Conservation (phyloP, 805 yeast genomes). For the Saccharomycopsis babjevae region DNA sequence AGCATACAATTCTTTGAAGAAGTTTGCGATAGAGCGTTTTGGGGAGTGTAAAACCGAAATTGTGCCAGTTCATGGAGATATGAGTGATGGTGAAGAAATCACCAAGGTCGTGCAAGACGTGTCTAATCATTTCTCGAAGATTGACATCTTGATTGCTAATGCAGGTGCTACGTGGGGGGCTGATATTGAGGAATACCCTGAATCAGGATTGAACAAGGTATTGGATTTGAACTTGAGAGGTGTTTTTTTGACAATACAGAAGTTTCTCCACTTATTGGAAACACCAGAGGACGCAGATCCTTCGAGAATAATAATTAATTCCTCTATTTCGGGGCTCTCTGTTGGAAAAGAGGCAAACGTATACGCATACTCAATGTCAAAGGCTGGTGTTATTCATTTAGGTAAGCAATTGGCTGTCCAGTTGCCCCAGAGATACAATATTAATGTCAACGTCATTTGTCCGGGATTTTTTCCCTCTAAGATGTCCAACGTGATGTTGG, state of each 20-base stretch:
- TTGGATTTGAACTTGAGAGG: conserved; percentile 55
- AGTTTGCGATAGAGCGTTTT: conserved; percentile 13
- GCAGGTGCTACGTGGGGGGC: conserved; percentile 81
- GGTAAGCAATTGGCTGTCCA: conserved; percentile 54
- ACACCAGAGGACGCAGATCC: conserved; percentile 36
- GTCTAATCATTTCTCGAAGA: conserved; percentile 21
- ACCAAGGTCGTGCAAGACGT: conserved; percentile 33
- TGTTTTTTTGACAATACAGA: conserved; percentile 56
- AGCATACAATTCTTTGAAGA: conserved; percentile 33
- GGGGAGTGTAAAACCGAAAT: conserved; percentile 25
- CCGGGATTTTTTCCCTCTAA: conserved; percentile 74
- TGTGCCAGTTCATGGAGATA: conserved; percentile 47
- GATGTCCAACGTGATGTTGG: conserved; percentile 58
- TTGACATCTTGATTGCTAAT: conserved; percentile 61
- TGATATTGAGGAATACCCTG: conserved; percentile 49
- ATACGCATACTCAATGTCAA: conserved; percentile 64
- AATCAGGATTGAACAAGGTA: conserved; percentile 51
- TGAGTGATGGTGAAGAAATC: conserved; percentile 41
- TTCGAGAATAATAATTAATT: conserved; percentile 52
- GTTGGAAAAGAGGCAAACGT: conserved; percentile 31
- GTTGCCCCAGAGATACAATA: conserved; percentile 49
- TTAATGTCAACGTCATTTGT: conserved; percentile 60
- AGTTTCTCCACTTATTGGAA: conserved; percentile 48
- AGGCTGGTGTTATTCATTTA: conserved; percentile 64
- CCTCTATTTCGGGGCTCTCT: conserved; percentile 51